Evolutionary conservation across 768 basidiomycete species (phyloP).

Genomic region (Vararia minispora): DNA sequence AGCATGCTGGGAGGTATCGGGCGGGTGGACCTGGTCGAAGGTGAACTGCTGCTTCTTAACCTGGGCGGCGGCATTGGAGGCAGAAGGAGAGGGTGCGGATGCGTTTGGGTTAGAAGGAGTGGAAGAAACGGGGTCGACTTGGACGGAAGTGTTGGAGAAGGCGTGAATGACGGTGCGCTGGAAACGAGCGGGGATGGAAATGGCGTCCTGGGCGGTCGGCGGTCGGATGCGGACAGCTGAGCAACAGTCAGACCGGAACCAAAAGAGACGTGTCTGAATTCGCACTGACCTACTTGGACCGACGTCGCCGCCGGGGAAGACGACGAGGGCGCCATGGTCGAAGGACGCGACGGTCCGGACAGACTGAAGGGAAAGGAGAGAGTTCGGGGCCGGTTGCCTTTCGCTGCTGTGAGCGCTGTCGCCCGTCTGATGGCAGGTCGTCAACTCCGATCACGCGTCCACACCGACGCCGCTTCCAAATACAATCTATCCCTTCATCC

Average conservation of each 20-base stretch:
- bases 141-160: conserved; percentile 58
- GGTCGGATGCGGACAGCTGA: conserved; percentile 87
- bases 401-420: no score
- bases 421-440: no score
- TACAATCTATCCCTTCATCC: no score
- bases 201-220: conserved; percentile 70
- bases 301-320: conserved; percentile 63
- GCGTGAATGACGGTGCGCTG: conserved; percentile 84
- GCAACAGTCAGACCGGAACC: conserved; percentile 13
- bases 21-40: conserved; percentile 91
- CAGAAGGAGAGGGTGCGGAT: conserved; percentile 29
- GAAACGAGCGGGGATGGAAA: conserved; percentile 87
- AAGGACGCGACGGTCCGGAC: no score
- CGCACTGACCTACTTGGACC: conserved; percentile 85
- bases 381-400: no score
- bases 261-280: background rate
- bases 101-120: conserved; percentile 35
- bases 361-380: no score
- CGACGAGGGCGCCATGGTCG: conserved; percentile 72
- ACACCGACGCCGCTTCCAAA: no score
- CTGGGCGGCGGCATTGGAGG: conserved; percentile 28
- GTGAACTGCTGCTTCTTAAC: conserved; percentile 75
- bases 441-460: no score
- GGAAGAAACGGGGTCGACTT: conserved; percentile 64
- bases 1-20: conserved; percentile 73